Percentiles rank a stretch among this genome's conserved stretches.
Evolutionary conservation across 495 filamentous ascomycete genomes (phyloP).

Genomic region (Daldinia bambusicola): DNA sequence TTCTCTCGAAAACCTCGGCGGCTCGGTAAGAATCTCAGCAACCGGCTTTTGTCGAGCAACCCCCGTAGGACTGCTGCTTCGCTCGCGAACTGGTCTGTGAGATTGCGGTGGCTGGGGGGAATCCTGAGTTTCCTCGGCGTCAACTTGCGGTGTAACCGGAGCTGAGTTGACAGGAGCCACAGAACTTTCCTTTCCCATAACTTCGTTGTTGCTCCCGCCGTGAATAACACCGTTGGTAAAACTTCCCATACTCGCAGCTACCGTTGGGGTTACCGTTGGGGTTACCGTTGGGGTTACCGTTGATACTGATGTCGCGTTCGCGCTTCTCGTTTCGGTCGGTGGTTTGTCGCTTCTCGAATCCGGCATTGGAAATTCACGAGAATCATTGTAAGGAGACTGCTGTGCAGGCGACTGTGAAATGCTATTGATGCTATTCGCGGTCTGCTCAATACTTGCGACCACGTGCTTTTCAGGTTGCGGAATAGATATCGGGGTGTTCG

Average conservation of each 20-base stretch:
- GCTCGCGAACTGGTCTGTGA: constrained; percentile 40
- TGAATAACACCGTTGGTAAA: constrained; percentile 8
- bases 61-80: constrained; percentile 72
- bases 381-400: constrained; percentile 19
- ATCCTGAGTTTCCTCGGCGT: constrained; percentile 32
- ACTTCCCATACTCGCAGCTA: neutral
- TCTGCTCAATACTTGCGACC: neutral
- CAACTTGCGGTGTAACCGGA: constrained; percentile 14
- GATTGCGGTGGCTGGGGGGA: constrained; percentile 30
- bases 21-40: constrained; percentile 75
- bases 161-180: constrained; percentile 19
- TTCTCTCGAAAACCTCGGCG: constrained; percentile 57
- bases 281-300: no score
- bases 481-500: constrained; percentile 1
- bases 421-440: neutral
- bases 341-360: constrained; percentile 17
- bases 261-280: no score
- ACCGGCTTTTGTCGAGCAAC: constrained; percentile 77
- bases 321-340: constrained; percentile 12
- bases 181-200: constrained; percentile 28
- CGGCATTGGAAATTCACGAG: constrained; percentile 17
- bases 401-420: neutral
- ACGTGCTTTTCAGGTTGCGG: constrained; percentile 5
- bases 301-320: no score
- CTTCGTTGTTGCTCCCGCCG: constrained; percentile 6